Conservation (phyloP, 2,329 filamentous ascomycete genomes). For the Chaetomiaceae sp. region DNA sequence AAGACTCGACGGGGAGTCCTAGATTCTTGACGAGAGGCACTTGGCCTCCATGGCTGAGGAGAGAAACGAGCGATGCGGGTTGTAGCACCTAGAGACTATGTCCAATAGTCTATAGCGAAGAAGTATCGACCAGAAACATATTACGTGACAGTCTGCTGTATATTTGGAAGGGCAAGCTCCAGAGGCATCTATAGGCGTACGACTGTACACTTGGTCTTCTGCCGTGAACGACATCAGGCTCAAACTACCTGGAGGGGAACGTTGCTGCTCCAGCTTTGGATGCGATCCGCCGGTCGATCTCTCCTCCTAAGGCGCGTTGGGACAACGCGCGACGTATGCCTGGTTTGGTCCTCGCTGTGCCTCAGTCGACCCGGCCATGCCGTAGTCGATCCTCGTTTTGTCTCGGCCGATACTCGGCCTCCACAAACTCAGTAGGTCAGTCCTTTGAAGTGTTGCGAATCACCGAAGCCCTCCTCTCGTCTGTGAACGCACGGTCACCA, state of each 20-base stretch:
- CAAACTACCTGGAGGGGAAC: slow-evolving; percentile 7
- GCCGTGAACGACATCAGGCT: background rate
- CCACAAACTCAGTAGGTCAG: slow-evolving; percentile 11
- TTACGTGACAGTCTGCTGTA: slow-evolving; percentile 1
- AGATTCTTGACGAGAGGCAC: too few species aligned
- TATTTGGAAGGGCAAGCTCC: background rate
- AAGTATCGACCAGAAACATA: slow-evolving; percentile 3
- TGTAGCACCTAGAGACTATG: too few species aligned
- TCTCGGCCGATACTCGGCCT: slow-evolving; percentile 10
- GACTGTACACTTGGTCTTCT: background rate
- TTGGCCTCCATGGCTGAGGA: too few species aligned
- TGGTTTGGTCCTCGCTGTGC: slow-evolving; percentile 5
- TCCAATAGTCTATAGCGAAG: too few species aligned
- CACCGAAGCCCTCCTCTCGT: slow-evolving; percentile 10
- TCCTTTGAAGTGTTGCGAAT: slow-evolving; percentile 13
- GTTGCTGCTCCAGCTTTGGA: slow-evolving; percentile 6
- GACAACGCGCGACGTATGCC: background rate
- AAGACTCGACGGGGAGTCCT: too few species aligned
- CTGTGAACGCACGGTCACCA: slow-evolving; percentile 7
- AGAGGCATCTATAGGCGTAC: background rate
- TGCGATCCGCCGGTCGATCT: slow-evolving; percentile 4
- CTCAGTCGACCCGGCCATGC: background rate
- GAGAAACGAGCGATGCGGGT: slow-evolving; percentile 2
- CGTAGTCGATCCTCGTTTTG: slow-evolving; percentile 2
- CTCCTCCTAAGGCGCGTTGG: slow-evolving; percentile 8